These are phyloP conservation scores for Colletotrichum phormii DNA, from an alignment of 2,329 filamentous ascomycete genomes.

Conservation along the genomic window DNA sequence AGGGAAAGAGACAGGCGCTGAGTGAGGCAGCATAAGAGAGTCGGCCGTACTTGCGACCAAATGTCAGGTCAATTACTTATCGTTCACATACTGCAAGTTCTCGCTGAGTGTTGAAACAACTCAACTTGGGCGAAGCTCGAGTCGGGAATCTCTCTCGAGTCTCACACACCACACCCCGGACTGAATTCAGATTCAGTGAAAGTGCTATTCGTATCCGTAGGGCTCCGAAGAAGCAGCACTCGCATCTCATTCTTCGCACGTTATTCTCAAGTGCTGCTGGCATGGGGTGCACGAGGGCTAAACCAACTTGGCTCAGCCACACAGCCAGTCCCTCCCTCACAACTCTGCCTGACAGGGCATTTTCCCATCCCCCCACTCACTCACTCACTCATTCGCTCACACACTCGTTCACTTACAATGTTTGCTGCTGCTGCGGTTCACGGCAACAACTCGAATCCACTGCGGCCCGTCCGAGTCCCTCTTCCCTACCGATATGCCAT, in stretches of 20 bases:
- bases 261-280: conserved; percentile 2
- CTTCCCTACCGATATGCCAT: background rate
- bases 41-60: background rate
- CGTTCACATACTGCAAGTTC: background rate
- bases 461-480: conserved; percentile 6
- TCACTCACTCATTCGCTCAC: background rate
- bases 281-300: conserved; percentile 6
- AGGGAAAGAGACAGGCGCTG: too few species aligned
- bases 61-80: background rate
- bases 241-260: conserved; percentile 11
- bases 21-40: too few species aligned
- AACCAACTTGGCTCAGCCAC: conserved; percentile 19
- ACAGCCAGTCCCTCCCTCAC: background rate
- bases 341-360: conserved; percentile 33
- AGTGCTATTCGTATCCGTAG: background rate
- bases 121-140: background rate
- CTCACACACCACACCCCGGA: background rate
- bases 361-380: conserved; percentile 3
- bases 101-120: background rate
- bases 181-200: background rate
- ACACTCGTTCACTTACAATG: background rate
- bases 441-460: background rate
- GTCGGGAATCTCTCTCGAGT: background rate
- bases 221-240: background rate
- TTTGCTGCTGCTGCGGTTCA: background rate